A percentile compares a stretch with the other conserved stretches of the same genome.
Evolutionary conservation across 139 green algal species (phyloP).

Genomic region (Chlamydomonas eustigma): DNA sequence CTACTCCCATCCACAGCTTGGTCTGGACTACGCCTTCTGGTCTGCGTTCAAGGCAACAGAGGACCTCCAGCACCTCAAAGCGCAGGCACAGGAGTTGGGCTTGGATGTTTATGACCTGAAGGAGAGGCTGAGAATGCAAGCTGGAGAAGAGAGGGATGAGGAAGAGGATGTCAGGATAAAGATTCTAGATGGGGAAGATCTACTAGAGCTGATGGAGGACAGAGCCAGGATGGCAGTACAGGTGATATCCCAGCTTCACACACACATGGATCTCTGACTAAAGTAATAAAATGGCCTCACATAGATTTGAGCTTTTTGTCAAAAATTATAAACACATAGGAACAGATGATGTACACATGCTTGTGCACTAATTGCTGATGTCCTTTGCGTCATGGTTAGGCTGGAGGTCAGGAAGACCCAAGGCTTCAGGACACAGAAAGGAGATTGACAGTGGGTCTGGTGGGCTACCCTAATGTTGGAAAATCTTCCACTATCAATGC

Average conservation of each 20-base stretch:
- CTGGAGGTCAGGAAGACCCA: slow-evolving; percentile 12
- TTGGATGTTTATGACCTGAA: slow-evolving; percentile 30
- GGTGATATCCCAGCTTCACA: too few relatives aligned
- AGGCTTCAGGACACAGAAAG: slow-evolving; percentile 15
- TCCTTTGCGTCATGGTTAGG: too few relatives aligned
- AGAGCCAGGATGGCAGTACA: slow-evolving; percentile 6
- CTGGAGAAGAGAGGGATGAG: background rate
- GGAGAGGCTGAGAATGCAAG: slow-evolving; percentile 1
- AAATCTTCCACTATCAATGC: slow-evolving; percentile 91
- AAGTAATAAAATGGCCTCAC: too few relatives aligned
- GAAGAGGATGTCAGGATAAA: slow-evolving; percentile 19
- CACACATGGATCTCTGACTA: too few relatives aligned
- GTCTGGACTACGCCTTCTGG: slow-evolving; percentile 77
- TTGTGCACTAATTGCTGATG: too few relatives aligned
- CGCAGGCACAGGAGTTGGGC: slow-evolving; percentile 39
- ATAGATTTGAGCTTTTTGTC: too few relatives aligned
- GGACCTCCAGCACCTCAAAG: slow-evolving; percentile 21
- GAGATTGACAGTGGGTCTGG: slow-evolving; percentile 76
- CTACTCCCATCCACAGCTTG: slow-evolving; percentile 11
- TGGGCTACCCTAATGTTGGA: slow-evolving; percentile 98
- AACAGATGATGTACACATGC: too few relatives aligned
- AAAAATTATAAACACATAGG: too few relatives aligned
- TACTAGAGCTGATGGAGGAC: slow-evolving; percentile 44
- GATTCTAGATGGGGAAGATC: slow-evolving; percentile 49
- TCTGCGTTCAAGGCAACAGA: slow-evolving; percentile 60